phyloP scores from a whole-genome alignment of 805 yeast genomes.

The Ogataea trehaloabstinens region DNA sequence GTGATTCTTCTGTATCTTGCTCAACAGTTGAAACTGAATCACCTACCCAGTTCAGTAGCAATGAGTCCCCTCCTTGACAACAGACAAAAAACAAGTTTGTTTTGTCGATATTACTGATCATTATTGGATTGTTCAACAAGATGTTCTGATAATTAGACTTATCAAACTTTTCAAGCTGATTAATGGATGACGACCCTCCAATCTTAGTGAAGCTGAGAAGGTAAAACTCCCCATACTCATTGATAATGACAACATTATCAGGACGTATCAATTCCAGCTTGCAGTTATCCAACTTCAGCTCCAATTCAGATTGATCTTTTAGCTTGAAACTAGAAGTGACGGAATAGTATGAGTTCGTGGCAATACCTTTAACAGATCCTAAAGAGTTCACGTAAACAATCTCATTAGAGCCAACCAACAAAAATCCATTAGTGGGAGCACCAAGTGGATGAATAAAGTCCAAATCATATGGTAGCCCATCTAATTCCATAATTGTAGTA shows the following conservation, averaged over 20 bases:
- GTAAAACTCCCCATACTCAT: constrained; percentile 43
- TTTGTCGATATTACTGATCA: constrained; percentile 38
- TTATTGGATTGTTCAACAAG: constrained; percentile 35
- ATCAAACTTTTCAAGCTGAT: constrained; percentile 21
- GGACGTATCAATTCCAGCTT: constrained; percentile 33
- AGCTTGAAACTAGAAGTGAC: constrained; percentile 39
- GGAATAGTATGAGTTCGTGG: constrained; percentile 55
- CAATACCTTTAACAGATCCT: constrained; percentile 62
- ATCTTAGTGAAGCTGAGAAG: constrained; percentile 32
- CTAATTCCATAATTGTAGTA: constrained; percentile 64
- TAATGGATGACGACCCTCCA: constrained; percentile 35
- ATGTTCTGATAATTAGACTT: constrained; percentile 21
- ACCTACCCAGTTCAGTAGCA: constrained; percentile 44
- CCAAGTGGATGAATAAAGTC: constrained; percentile 62
- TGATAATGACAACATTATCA: constrained; percentile 38
- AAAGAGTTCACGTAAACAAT: constrained; percentile 76
- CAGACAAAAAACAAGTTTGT: constrained; percentile 54
- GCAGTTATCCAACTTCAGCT: constrained; percentile 56
- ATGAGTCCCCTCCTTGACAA: constrained; percentile 57
- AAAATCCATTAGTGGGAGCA: constrained; percentile 65
- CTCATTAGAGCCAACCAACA: constrained; percentile 73
- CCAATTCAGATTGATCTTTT: constrained; percentile 47
- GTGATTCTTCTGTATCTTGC: constrained; percentile 8
- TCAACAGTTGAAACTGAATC: constrained; percentile 11
- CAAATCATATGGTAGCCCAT: constrained; percentile 71